Evolutionary conservation across 2,329 filamentous ascomycete genomes (phyloP), one percentile per base, ranked within the genome.

Genomic region (Xylariaceae sp.): DNA sequence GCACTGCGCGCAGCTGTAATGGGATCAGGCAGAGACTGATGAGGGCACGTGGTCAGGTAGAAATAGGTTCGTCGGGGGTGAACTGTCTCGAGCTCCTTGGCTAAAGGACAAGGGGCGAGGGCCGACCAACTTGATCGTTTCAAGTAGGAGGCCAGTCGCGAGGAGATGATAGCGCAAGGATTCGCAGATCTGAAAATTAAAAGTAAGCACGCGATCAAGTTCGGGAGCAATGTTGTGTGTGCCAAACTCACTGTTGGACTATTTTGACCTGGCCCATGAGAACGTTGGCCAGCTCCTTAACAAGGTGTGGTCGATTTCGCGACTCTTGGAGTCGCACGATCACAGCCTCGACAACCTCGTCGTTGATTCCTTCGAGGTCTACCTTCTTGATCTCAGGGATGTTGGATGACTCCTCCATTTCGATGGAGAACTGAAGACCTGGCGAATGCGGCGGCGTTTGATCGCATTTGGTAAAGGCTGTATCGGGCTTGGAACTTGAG

Each of bases 41-140:
- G 87, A 35, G 87, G 82, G 58, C 78, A 85, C n/a, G 87, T 95
- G 30, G 89, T 95, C 45, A 98, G 79, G 68, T 90, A 97, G 69
- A 94, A 97, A 72, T 95, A 97, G 35, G 94, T 90, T 65, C 93
- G 88, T 61, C 91, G 86, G 16, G 93, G 93, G 62, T 97, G 91
- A 32, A 91, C 85, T 31, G 87, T 83, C 62, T 96, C 89, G 41
- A 96, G 79, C 66, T 95, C 89, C 69, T 97, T 97, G 38, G 87
- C 88, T 41, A 97, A 70, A 3, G 93, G 91, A 65, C 93, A 97
- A 39, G 86, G 88, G 38, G 84, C 75, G 38, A 83, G 69, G 7
- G 85, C 80, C 19, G 81, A 87, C 90, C 86, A 89, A 52, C 79
- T 86, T 41, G 87, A 69, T 52, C 93, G 87, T 71, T 95, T 94